Conservation (phyloP, 2,329 filamentous ascomycete species). For the Paecilomyces niveus region DNA sequence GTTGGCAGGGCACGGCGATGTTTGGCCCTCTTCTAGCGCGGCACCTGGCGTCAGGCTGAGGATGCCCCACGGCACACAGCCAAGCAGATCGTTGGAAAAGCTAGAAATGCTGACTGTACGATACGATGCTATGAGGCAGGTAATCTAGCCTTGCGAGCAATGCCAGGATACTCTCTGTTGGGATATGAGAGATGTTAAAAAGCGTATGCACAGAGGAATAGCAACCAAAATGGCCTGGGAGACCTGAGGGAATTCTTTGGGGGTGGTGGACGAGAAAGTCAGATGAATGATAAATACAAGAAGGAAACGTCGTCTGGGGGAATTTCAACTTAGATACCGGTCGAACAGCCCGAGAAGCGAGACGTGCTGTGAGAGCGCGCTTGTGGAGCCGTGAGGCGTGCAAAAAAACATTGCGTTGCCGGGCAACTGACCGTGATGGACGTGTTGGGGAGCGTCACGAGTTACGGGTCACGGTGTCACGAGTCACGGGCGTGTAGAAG, state of each 20-base stretch:
- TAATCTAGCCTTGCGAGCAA: not conserved
- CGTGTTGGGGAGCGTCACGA: not conserved
- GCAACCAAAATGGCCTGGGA: not conserved
- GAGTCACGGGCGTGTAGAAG: slow-evolving; percentile 6
- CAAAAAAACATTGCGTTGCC: slow-evolving; percentile 26
- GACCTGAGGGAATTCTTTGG: not conserved
- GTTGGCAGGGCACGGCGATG: slow-evolving; percentile 32
- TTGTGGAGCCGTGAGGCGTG: slow-evolving; percentile 2
- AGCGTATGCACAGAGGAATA: not conserved
- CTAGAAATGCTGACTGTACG: not conserved
- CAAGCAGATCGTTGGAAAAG: slow-evolving; percentile 19
- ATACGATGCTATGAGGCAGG: not conserved
- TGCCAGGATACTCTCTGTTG: not conserved
- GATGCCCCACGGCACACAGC: slow-evolving; percentile 29
- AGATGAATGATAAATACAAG: slow-evolving; percentile 10
- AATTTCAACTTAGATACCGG: not conserved
- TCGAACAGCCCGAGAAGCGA: not conserved
- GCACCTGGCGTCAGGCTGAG: slow-evolving; percentile 21
- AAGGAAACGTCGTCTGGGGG: slow-evolving; percentile 2
- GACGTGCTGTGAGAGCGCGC: slow-evolving; percentile 7
- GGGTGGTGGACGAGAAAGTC: slow-evolving; percentile 4
- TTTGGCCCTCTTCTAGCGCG: slow-evolving; percentile 38
- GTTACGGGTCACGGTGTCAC: not conserved
- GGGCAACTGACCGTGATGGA: slow-evolving; percentile 42
- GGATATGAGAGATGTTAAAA: not conserved